Percentiles rank a stretch among this genome's conserved stretches.
These are phyloP conservation scores for Tricholoma flavovirens DNA, from an alignment of 768 basidiomycete genomes.

Conservation along the genomic window DNA sequence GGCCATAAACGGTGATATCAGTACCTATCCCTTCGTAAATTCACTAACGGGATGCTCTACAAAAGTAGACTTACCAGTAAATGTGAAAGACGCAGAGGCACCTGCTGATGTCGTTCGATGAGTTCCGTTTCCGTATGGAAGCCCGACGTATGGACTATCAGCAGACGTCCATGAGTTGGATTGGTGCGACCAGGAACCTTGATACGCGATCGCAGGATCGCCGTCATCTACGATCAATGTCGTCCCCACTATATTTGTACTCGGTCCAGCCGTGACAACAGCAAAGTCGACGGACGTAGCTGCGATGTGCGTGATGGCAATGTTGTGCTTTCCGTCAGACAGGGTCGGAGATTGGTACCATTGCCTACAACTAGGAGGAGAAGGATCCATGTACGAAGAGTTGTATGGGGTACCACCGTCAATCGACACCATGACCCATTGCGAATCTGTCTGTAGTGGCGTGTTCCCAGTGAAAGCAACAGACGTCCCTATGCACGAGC, in stretches of 20 bases:
- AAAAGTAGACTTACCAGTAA: conserved; percentile 19
- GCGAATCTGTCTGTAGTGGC: conserved; percentile 1
- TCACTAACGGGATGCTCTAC: background rate
- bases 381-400: conserved; percentile 7
- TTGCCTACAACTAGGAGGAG: conserved; percentile 14
- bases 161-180: conserved; percentile 7
- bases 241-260: conserved; percentile 15
- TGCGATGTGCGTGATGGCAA: conserved; percentile 14
- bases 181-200: conserved; percentile 15
- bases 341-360: conserved; percentile 21
- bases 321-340: conserved; percentile 14
- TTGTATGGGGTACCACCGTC: conserved; percentile 12
- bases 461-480: conserved; percentile 12
- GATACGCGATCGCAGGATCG: conserved; percentile 13
- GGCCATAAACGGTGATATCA: background rate
- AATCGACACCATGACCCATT: conserved; percentile 15
- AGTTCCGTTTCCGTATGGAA: conserved; percentile 22
- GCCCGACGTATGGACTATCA: conserved; percentile 8
- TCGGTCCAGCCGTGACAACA: conserved; percentile 14
- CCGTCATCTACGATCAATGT: conserved; percentile 20
- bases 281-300: conserved; percentile 19
- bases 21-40: background rate
- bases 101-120: conserved; percentile 17
- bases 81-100: conserved; percentile 18
- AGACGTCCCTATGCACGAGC: conserved; percentile 6